Evolutionary conservation across 371 early-diverging fungal species (phyloP), one percentile per base, ranked within the genome.

Genomic region (Circinella minor): DNA sequence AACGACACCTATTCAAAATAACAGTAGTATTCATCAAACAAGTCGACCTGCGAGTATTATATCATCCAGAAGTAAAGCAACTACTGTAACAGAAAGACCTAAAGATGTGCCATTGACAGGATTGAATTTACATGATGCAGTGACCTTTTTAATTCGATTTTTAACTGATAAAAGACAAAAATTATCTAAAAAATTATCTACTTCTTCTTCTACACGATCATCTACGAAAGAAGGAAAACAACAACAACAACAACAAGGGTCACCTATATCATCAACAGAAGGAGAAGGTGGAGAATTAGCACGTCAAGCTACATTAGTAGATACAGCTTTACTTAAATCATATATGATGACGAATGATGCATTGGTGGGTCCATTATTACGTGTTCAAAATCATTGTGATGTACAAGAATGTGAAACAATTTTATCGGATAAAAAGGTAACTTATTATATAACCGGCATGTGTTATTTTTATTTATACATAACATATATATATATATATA

Each of bases 361-460:
- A 0, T 83, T 96, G n/a, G 91, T 95, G 1, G 95, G 97, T 1
- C 91, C 95, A 0, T 81, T 98, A 36, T 77, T 98, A 55, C 88
- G 98, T 36, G 94, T 97, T 1, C 86, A 88, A 55, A 94, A 94
- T 71, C 90, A 95, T 71, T 96, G 96, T 72, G 92, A 96, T 72
- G 86, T 96, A 5, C 87, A 91, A 68, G 92, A 92, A 68, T 87
- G 90, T 48, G 96, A 96, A 73, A 82, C 75, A 20, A 85, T 97
- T 15, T 80, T 98, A 68, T 78, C 88, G 57, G 87, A 91, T 61
- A 88, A 87, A 70, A 87, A 89, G 85, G 90, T 88, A 72, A 57
- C 7, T 10, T 51, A 51, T 17, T 17, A 13, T 8, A 17, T 51
- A 4, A 13, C 51, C 14, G 51, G 43, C 67, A 70, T 72, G 38